Percentiles rank a stretch among this genome's conserved stretches.
Evolutionary conservation across 78 protist genomes (phyloP).

Genomic region (Monocercomonoides exilis): DNA sequence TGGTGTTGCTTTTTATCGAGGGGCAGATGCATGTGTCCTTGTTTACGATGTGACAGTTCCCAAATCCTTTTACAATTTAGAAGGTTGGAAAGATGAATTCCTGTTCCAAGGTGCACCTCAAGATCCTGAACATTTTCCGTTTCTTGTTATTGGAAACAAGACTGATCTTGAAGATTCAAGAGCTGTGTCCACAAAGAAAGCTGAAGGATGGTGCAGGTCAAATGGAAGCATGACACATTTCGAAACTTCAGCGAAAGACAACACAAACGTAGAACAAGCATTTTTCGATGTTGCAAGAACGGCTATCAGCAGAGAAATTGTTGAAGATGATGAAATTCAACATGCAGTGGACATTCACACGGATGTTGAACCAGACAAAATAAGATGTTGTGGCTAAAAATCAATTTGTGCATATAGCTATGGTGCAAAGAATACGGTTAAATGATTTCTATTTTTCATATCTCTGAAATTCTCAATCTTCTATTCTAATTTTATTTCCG

Average conservation of each 20-base stretch:
- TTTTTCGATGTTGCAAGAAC: not conserved
- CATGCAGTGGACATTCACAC: too few relatives aligned
- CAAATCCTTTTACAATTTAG: constrained; percentile 85
- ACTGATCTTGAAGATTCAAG: constrained; percentile 81
- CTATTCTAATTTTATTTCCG: not conserved
- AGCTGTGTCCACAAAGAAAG: constrained; percentile 63
- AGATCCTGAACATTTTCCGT: constrained; percentile 89
- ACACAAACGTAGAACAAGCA: constrained; percentile 83
- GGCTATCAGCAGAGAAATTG: not conserved
- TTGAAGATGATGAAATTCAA: not conserved
- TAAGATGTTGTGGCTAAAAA: not conserved
- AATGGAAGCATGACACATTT: constrained; percentile 86
- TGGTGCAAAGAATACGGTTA: not conserved
- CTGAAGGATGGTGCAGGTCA: constrained; percentile 84
- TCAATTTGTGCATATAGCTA: not conserved
- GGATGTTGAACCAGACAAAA: not conserved
- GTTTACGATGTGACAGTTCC: constrained; percentile 87
- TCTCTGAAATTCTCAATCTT: not conserved
- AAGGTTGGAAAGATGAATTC: constrained; percentile 96
- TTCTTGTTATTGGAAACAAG: constrained; percentile 77
- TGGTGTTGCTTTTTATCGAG: constrained; percentile 97
- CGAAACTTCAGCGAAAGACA: constrained; percentile 97
- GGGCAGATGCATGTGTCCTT: not conserved
- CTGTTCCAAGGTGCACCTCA: constrained; percentile 79
- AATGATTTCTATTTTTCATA: not conserved